Evolutionary conservation across 768 basidiomycete genomes (phyloP), one percentile per base, ranked within the genome.

Genomic region (Pleurotus citrinopileatus): DNA sequence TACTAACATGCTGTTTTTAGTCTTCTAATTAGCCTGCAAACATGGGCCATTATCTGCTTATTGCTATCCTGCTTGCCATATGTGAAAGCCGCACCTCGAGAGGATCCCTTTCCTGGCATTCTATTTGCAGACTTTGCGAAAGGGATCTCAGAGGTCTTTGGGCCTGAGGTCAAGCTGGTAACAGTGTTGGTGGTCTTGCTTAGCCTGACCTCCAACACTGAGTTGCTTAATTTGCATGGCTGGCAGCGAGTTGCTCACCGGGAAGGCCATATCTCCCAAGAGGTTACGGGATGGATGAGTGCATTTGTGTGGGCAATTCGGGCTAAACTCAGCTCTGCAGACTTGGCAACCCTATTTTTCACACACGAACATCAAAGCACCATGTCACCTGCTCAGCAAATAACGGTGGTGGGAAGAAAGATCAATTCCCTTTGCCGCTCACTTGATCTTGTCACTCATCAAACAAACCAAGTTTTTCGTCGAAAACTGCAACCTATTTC

Each of bases 61-160:
- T 44, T 44, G 17, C 42, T 44, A 12, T n/a, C 6, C 19, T 25
- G 17, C 22, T 4, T 44, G 15, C 42, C 42, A 1, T 44, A 22
- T 23, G 22, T 10, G 1, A 4, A 13, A 15, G 42, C 42, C 15
- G n/a, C 42, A 2, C 42, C 42, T 23, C 22, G 15, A 13, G 42
- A 44, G 42, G 42, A 44, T 15, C 36, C 52, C 4, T 53, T 53
- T 42, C 52, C 52, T 9, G 38, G 42, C 28, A 53, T 53, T 27
- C 20, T 25, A 20, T 53, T 53, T n/a, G 19, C 22, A 7, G 38
- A 37, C 28, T 53, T 53, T 42, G 23, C 36, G 20, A 19, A 53
- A 17, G 20, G 23, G 7, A 25, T 53, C 25, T n/a, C n/a, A 12
- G 22, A 40, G 36, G 19, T 26, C 20, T 53, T 53, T 42, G 28